Base-by-base conservation (phyloP, 306 rosid species). In the Chamaecrista fasciculata region DNA sequence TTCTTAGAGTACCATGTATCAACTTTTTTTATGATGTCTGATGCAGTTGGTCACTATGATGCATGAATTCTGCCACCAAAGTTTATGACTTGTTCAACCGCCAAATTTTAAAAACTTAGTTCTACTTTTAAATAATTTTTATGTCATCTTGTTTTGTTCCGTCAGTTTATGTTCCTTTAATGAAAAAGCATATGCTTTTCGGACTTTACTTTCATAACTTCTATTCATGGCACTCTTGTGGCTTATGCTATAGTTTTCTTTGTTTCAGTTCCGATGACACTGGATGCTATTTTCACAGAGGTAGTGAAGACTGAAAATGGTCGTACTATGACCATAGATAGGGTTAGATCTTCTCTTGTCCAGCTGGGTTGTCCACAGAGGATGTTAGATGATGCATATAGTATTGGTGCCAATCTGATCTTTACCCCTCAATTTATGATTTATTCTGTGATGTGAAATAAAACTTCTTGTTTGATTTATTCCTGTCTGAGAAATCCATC, bases 241-340 rank as follows among this genome's bases (percentile, higher is more conserved):
- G 59, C 63, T 64, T 55, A 76, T 71, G 14, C 44, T 40, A 46
- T 66, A 24, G 80, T 62, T 50, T 71, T 56, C 36, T 70, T 5
- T 71, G 62, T 87, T 85, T 57, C 89, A 94, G 99, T 61, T 73
- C 91, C 97, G 33, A 42, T 86, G 66, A 75, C 90, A 3, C 67
- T 90, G 70, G 79, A 84, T 40, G 66, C 72, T 31, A 86, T 91
- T 76, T 84, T 68, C 60, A 76, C 83, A 16, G 99, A 91, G 87
- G 96, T 91, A 39, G 77, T 85, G 16, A 85, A 94, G 77, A 88
- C 83, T 67, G 95, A 85, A 84, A 74, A 63, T 31, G 95, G 96
- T 25, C 86, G 86, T 39, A 79, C 79, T 42, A 73, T 84, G 86
- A 91, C 96, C 48, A 39, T 76, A 12, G 96, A 86, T 63, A 84